phyloP scores from a whole-genome alignment of 176 grass and related monocot genomes.

The Miscanthus lutarioriparius region DNA sequence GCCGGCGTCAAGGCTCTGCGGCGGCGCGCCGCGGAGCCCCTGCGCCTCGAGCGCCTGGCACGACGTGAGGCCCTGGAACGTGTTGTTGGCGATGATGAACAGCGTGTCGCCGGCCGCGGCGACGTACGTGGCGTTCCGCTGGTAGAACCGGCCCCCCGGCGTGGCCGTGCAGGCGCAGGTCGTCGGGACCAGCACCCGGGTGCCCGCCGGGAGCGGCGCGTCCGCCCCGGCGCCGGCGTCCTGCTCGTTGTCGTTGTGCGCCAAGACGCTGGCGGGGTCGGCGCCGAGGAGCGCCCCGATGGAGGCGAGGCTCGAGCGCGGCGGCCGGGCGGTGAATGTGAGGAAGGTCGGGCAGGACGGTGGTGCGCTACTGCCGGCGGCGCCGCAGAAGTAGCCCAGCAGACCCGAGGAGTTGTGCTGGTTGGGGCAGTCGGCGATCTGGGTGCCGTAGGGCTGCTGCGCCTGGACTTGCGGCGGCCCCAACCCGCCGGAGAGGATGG shows the following conservation, averaged over 20 bases:
- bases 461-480: not conserved
- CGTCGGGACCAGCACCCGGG: conserved; percentile 50
- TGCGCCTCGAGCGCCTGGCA: conserved; percentile 65
- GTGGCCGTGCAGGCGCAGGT: conserved; percentile 52
- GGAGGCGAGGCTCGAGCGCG: conserved; percentile 22
- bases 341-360: conserved; percentile 59
- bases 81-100: conserved; percentile 43
- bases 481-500: not conserved
- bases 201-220: conserved; percentile 2
- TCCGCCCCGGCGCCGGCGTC: not conserved
- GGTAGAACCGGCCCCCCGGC: conserved; percentile 33
- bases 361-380: not conserved
- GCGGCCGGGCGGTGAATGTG: conserved; percentile 51
- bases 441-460: conserved; percentile 55
- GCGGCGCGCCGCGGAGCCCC: conserved; percentile 17
- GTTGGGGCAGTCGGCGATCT: conserved; percentile 31
- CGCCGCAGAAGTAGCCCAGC: conserved; percentile 67
- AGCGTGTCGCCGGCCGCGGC: conserved; percentile 25
- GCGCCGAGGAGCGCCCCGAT: conserved; percentile 51
- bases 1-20: not conserved
- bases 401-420: conserved; percentile 51
- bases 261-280: conserved; percentile 26
- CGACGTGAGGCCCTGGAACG: conserved; percentile 62
- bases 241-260: not conserved
- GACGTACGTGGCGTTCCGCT: conserved; percentile 49